Base-by-base conservation (phyloP, 2,329 filamentous ascomycete species). In the Cladosporium phlei region DNA sequence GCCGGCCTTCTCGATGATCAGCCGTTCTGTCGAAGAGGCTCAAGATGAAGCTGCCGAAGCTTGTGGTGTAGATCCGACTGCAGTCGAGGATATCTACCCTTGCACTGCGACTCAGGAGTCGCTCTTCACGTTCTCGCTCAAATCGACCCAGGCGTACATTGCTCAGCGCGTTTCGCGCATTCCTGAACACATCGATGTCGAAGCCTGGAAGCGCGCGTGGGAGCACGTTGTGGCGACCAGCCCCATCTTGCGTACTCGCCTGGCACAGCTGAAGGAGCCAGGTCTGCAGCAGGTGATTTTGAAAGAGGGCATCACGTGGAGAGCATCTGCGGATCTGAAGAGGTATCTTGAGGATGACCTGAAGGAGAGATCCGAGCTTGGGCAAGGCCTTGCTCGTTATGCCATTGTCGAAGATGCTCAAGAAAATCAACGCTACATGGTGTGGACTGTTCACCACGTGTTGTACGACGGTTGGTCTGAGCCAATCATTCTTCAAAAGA, bases 41-140 rank as follows among this genome's bases (percentile, higher is more conserved):
- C 11, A 24, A 8, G 11, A 24, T 3, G 44, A 45, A 21, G 30
- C 39, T 3, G 40, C 40, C 14, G 28, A 42, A 14, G 43, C 33
- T 6, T 46, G 46, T 20, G 27, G 35, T 6, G 2, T 35, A 48
- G 7, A 52, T 38, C 2, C 44, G 27, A 5, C 43, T 35, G 45
- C 46, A 0, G 55, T 71, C 4, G 65, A 69, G 37, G 68, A 70
- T 37, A 54, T 70, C 1, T 69, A 69, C 46, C 66, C 66, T 19
- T 71, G 69, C 49, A 70, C 68, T 2, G 63, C 69, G 4, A 55
- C 66, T 8, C 68, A 71, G 50, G 68, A 70, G 52, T 64, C 63
- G 9, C 57, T 71, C 6, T 64, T 71, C 54, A 65, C 68, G 0
- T 50, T 54, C 12, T 51, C 54, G 0, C 20, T 39, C 25, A 47